Evolutionary conservation across 768 basidiomycete species (phyloP).

Genomic region (Pulveroboletus frians): DNA sequence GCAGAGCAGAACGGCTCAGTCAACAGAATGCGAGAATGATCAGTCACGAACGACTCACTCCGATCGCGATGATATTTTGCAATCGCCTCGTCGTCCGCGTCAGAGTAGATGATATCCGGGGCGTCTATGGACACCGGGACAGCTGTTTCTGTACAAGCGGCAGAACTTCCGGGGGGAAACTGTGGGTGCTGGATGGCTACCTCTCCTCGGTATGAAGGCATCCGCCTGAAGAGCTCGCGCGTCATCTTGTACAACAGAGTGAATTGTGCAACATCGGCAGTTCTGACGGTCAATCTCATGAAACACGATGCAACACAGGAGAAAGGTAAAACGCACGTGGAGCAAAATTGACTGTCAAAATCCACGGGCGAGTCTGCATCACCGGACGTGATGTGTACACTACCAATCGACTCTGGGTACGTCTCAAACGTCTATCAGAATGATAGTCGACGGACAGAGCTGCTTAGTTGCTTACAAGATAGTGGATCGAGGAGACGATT

Average conservation of each 20-base stretch:
- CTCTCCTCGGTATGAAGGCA: constrained; percentile 33
- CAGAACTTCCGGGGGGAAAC: constrained; percentile 28
- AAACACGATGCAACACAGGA: background rate
- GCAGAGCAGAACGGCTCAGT: background rate
- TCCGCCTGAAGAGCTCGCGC: constrained; percentile 52
- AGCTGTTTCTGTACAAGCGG: constrained; percentile 17
- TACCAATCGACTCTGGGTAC: constrained; percentile 46
- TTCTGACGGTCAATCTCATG: background rate
- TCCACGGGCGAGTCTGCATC: constrained; percentile 37
- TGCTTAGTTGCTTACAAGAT: background rate
- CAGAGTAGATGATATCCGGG: constrained; percentile 32
- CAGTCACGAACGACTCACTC: constrained; percentile 1
- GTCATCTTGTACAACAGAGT: constrained; percentile 51
- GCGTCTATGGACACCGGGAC: constrained; percentile 22
- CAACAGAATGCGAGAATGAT: too few relatives aligned
- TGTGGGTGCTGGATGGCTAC: constrained; percentile 17
- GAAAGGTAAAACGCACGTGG: constrained; percentile 30
- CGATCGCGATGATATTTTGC: constrained; percentile 20
- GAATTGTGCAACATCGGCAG: constrained; percentile 40
- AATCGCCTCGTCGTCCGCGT: constrained; percentile 32
- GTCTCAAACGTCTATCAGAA: constrained; percentile 12
- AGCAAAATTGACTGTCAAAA: constrained; percentile 40
- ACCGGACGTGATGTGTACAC: constrained; percentile 43
- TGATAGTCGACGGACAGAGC: too few relatives aligned
- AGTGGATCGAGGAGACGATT: constrained; percentile 27